phyloP scores from a whole-genome alignment of 805 yeast genomes.

The Candida pseudoglaebosa region DNA sequence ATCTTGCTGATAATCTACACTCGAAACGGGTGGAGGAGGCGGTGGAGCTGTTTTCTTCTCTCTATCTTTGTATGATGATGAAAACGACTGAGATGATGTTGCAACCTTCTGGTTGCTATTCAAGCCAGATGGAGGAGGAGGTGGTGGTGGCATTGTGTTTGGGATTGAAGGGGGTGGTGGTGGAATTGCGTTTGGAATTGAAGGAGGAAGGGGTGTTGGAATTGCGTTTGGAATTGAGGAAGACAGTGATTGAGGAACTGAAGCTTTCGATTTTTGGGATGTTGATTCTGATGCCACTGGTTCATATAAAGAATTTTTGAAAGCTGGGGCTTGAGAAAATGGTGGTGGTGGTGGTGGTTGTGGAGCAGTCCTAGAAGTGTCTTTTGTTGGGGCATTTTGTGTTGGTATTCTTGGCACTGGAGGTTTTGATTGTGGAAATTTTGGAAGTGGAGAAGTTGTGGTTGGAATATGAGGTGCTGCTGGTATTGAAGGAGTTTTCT shows the following conservation, averaged over 20 bases:
- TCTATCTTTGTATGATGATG: slow-evolving; percentile 11
- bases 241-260: too few species aligned
- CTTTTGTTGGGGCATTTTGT: slow-evolving; percentile 13
- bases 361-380: slow-evolving; percentile 6
- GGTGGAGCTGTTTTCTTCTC: slow-evolving; percentile 30
- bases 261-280: slow-evolving; percentile 9
- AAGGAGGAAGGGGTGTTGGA: slow-evolving; percentile 17
- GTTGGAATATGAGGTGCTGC: slow-evolving; percentile 9
- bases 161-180: slow-evolving; percentile 12
- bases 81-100: slow-evolving; percentile 17
- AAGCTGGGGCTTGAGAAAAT: slow-evolving; percentile 11
- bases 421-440: slow-evolving; percentile 5
- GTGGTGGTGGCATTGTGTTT: slow-evolving; percentile 27
- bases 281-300: slow-evolving; percentile 11
- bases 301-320: slow-evolving; percentile 15
- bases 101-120: slow-evolving; percentile 11
- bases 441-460: slow-evolving; percentile 9
- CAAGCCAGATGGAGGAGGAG: slow-evolving; percentile 15
- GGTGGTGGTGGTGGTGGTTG: slow-evolving; percentile 6
- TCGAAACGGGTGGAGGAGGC: slow-evolving; percentile 23
- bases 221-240: slow-evolving; percentile 7
- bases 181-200: slow-evolving; percentile 13
- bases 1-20: slow-evolving; percentile 39
- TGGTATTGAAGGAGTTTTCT: slow-evolving; percentile 11
- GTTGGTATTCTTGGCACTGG: slow-evolving; percentile 11